Evolutionary conservation across 805 yeast species (phyloP), one percentile per base, ranked within the genome.

Genomic region (Clavispora vitiphila): DNA sequence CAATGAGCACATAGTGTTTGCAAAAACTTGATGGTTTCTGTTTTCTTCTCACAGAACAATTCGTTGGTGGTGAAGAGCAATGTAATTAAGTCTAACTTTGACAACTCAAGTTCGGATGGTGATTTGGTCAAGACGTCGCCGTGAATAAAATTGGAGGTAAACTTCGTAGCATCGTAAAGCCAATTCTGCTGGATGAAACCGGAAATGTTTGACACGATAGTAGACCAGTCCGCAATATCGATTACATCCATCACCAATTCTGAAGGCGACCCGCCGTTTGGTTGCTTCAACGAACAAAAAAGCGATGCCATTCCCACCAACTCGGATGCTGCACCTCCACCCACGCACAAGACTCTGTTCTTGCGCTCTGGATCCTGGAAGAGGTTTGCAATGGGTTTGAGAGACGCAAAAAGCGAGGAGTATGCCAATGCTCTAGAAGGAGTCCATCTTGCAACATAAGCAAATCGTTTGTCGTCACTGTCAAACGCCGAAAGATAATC

Each of bases 271-370:
- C 48, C 61, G 4, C 73, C 61, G 41, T 57, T 50, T 37, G 51
- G 51, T 40, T 61, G 70, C 43, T 70, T 70, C 23, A 61, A 51
- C 35, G 69, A 51, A 37, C 73, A 66, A 47, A 79, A 81, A 1
- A 84, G 65, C 14, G 89, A 72, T 1, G 78, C 77, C 34, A 86
- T 55, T 0, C 78, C 86, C 24, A 80, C 78, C 19, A 87, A 61
- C 57, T 88, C 96, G 2, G 88, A 86, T 4, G 91, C 86, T 0
- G 96, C 96, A 26, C 96, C 96, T 19, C 95, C 96, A 15, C 96
- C 96, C 27, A 89, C 71, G 51, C 83, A 77, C 26, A 87, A 58
- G 0, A 81, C 76, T 6, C 70, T 60, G 3, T 64, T 55, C 12
- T 59, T 53, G 14, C 46, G 40, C 5, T 49, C 50, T 3, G 65